phyloP scores from a whole-genome alignment of 2,329 filamentous ascomycete genomes.

The Exophiala mesophila region DNA sequence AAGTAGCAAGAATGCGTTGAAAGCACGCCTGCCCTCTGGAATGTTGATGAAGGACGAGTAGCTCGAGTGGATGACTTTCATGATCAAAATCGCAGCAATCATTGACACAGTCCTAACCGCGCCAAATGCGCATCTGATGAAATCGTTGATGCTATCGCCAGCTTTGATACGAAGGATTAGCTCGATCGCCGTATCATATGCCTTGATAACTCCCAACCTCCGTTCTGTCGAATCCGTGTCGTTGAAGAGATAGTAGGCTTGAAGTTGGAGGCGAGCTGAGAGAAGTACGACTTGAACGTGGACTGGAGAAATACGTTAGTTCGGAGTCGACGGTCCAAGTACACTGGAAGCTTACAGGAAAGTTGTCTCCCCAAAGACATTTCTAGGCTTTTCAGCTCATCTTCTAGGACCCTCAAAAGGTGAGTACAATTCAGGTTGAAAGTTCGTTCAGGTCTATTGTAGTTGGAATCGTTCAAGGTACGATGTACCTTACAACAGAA shows the following conservation, averaged over 20 bases:
- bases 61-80: conserved; percentile 2
- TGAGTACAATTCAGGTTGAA: background rate
- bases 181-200: background rate
- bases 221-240: background rate
- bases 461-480: conserved; percentile 1
- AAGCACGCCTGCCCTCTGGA: conserved; percentile 18
- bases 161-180: background rate
- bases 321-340: background rate
- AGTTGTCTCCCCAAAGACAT: background rate
- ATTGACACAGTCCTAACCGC: background rate
- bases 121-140: background rate
- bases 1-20: conserved; percentile 17
- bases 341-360: background rate
- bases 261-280: background rate
- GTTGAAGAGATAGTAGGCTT: background rate
- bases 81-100: conserved; percentile 1
- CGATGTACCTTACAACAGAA: conserved; percentile 10
- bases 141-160: background rate
- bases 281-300: background rate
- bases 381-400: background rate
- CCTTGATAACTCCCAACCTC: background rate
- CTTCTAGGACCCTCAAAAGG: no score
- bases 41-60: conserved; percentile 16
- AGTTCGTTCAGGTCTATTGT: background rate
- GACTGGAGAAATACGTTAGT: background rate